Conservation (phyloP, 768 basidiomycete genomes). For the Leccinum truebloodii region DNA sequence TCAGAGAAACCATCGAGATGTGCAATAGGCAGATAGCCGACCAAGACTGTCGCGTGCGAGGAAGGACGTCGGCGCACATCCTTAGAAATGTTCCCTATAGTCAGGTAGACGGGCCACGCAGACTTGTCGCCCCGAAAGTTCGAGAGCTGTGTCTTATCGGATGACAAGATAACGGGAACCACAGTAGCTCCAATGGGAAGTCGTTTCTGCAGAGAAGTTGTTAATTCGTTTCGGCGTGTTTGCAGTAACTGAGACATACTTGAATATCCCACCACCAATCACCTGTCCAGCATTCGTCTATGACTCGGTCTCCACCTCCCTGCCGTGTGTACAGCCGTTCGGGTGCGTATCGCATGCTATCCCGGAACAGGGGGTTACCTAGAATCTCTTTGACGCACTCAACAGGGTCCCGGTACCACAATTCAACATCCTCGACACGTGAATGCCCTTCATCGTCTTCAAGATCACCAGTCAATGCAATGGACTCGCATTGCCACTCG, state of each 20-base stretch:
- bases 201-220: not conserved
- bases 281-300: too few species aligned
- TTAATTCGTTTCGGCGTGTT: not conserved
- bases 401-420: not conserved
- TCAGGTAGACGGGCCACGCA: slow-evolving; percentile 49
- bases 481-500: not conserved
- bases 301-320: too few species aligned
- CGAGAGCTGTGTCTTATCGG: slow-evolving; percentile 47
- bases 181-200: slow-evolving; percentile 13
- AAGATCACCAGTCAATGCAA: not conserved
- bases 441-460: not conserved
- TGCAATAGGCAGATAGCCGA: too few species aligned
- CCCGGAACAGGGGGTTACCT: not conserved
- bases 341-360: too few species aligned
- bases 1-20: too few species aligned
- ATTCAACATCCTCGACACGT: not conserved
- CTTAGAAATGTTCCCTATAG: slow-evolving; percentile 45
- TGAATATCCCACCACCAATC: slow-evolving; percentile 24
- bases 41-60: slow-evolving; percentile 33
- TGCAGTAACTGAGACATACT: slow-evolving; percentile 2
- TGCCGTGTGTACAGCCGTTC: too few species aligned
- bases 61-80: slow-evolving; percentile 38
- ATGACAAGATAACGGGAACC: slow-evolving; percentile 26
- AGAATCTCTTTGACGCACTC: slow-evolving; percentile 21
- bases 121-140: slow-evolving; percentile 40